These are phyloP conservation scores for Chaetomium strumarium DNA, from an alignment of 2,329 filamentous ascomycete species.

Conservation along the genomic window DNA sequence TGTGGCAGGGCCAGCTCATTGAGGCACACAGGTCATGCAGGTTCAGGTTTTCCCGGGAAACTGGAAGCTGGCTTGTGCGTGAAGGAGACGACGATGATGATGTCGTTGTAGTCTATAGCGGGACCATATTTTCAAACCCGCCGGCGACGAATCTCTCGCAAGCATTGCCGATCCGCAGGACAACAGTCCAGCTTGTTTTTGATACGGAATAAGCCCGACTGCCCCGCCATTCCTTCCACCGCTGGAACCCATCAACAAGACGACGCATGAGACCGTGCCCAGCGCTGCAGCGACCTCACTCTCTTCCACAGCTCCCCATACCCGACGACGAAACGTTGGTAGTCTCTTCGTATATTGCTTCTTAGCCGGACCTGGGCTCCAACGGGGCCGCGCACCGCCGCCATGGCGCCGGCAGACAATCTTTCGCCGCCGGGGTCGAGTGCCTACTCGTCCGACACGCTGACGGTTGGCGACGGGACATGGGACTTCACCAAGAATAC, in stretches of 20 bases:
- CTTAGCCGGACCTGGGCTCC: constrained; percentile 1
- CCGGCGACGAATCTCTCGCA: not conserved
- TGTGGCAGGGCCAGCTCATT: constrained; percentile 5
- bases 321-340: not conserved
- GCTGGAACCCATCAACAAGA: not conserved
- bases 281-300: constrained; percentile 4
- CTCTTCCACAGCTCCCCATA: not conserved
- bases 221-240: constrained; percentile 15
- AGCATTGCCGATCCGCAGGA: constrained; percentile 1
- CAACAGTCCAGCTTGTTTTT: not conserved
- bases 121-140: not conserved
- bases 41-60: not conserved
- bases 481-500: constrained; percentile 74
- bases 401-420: constrained; percentile 53
- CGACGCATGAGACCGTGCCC: not conserved
- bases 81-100: not conserved
- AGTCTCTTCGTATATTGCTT: not conserved
- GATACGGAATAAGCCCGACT: not conserved
- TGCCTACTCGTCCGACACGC: constrained; percentile 66
- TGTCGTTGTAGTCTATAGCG: not conserved
- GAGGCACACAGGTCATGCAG: not conserved
- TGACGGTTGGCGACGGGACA: constrained; percentile 75
- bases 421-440: constrained; percentile 66
- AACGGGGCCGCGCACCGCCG: constrained; percentile 32
- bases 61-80: not conserved